Base-by-base conservation (phyloP, 2,329 filamentous ascomycete species). In the Claviceps cyperi region DNA sequence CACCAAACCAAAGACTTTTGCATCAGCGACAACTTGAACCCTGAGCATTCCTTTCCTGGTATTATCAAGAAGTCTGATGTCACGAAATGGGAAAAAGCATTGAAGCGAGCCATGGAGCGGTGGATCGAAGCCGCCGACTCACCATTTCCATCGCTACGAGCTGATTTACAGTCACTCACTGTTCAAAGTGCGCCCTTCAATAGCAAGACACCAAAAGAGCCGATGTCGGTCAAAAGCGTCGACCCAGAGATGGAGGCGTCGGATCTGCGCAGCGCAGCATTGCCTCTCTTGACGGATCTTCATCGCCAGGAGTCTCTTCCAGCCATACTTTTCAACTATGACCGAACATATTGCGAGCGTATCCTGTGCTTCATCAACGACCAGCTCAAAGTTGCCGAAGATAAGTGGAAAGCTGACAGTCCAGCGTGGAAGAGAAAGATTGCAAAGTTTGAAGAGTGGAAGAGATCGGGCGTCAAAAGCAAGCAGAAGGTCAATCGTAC, bases 321-420 rank as follows among this genome's bases (percentile, higher is more conserved):
- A 0, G 84, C 82, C 0, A 79, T 91, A 13, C 63, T 89, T 1
- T 91, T 91, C 69, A 86, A 86, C 59, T 91, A 86, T 56, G 82
- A 89, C 55, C 78, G 84, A 46, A 62, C 64, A 1, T 64, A 68
- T 32, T 90, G 86, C 57, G 84, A 88, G 62, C 61, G 63, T 9
- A 75, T 84, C 28, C 74, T 77, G 24, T 56, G 62, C 22, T 58
- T 64, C 0, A 57, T 89, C 0, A 60, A 82, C 1, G 56, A 22
- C 19, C 11, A 43, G 40, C 40, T 43, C 11, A 21, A 22, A 22
- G 7, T 8, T 11, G 40, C 19, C 63, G 0, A 69, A 13, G 19
- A 22, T 11, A 78, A 51, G 6, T 84, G 76, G 69, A 80, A 82
- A 57, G 75, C 46, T 69, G 68, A 32, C 28, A 32, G 1, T 77